A percentile compares a stretch with the other conserved stretches of the same genome.
phyloP scores from a whole-genome alignment of 805 yeast genomes.

The Metschnikowia sp. region DNA sequence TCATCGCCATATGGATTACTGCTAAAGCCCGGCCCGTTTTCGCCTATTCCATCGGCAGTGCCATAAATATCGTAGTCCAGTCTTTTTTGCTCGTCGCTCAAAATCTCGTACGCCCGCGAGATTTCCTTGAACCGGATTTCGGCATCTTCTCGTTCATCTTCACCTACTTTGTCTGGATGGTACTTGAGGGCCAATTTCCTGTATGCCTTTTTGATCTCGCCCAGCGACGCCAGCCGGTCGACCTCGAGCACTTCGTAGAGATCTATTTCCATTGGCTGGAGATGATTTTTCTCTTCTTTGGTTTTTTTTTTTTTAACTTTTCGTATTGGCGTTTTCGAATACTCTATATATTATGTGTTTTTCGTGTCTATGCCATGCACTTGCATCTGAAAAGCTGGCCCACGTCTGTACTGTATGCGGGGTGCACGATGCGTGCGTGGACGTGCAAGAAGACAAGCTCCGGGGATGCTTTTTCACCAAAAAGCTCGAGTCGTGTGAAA shows the following conservation, averaged over 20 bases:
- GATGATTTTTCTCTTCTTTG: not conserved
- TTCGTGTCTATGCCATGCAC: not conserved
- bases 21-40: constrained; percentile 12
- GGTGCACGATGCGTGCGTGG: not conserved
- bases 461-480: too few species aligned
- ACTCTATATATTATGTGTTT: too few species aligned
- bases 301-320: not conserved
- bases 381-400: constrained; percentile 4
- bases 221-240: constrained; percentile 56
- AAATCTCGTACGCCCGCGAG: constrained; percentile 78
- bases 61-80: constrained; percentile 60
- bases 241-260: constrained; percentile 72
- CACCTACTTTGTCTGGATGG: constrained; percentile 87
- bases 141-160: constrained; percentile 62
- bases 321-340: not conserved
- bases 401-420: constrained; percentile 6
- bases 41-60: constrained; percentile 28
- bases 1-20: constrained; percentile 40
- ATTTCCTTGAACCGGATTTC: constrained; percentile 81
- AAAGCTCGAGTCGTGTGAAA: too few species aligned
- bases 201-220: constrained; percentile 81
- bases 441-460: too few species aligned
- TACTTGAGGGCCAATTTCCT: constrained; percentile 74
- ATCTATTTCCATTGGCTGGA: constrained; percentile 16
- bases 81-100: constrained; percentile 66